These are phyloP conservation scores for Xerocomellus chrysenteron DNA, from an alignment of 768 basidiomycete genomes.

Conservation along the genomic window DNA sequence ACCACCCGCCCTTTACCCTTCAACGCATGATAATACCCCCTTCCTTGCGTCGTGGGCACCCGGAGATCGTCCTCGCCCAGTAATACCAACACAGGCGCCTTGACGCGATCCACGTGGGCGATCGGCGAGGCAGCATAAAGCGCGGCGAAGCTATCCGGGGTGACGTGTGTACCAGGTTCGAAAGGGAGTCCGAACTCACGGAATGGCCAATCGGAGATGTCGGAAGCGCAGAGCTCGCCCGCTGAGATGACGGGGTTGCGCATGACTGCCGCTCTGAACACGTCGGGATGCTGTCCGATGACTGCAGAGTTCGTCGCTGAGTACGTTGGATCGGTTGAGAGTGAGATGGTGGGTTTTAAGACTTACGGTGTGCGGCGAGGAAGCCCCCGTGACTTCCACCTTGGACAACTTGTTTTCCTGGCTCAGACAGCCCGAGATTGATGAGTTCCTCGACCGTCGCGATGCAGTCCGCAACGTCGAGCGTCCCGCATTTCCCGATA, in stretches of 20 bases:
- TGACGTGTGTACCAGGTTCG: constrained; percentile 38
- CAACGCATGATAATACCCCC: constrained; percentile 64
- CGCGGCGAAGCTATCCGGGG: constrained; percentile 41
- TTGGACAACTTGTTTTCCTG: constrained; percentile 52
- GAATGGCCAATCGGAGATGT: constrained; percentile 70
- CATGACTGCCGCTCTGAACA: constrained; percentile 61
- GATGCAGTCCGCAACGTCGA: constrained; percentile 68
- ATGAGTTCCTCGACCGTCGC: constrained; percentile 53
- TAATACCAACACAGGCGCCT: constrained; percentile 53
- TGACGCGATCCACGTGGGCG: constrained; percentile 48
- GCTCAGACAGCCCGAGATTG: constrained; percentile 45
- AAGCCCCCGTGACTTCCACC: constrained; percentile 78
- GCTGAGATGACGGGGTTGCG: constrained; percentile 70
- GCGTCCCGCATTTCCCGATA: constrained; percentile 56
- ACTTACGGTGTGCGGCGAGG: constrained; percentile 55
- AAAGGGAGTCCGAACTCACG: constrained; percentile 41
- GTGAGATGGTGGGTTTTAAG: not conserved
- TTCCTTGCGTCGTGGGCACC: constrained; percentile 61
- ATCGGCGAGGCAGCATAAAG: constrained; percentile 59
- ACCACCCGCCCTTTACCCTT: constrained; percentile 46
- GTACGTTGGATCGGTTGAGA: not conserved
- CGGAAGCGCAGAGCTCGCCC: constrained; percentile 53
- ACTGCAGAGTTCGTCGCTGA: constrained; percentile 37
- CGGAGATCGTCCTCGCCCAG: constrained; percentile 62
- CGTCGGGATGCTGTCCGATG: constrained; percentile 58